A percentile compares a stretch with the other conserved stretches of the same genome.
Evolutionary conservation across 768 basidiomycete species (phyloP).

Genomic region (Sistotremastrum niveocremeum): DNA sequence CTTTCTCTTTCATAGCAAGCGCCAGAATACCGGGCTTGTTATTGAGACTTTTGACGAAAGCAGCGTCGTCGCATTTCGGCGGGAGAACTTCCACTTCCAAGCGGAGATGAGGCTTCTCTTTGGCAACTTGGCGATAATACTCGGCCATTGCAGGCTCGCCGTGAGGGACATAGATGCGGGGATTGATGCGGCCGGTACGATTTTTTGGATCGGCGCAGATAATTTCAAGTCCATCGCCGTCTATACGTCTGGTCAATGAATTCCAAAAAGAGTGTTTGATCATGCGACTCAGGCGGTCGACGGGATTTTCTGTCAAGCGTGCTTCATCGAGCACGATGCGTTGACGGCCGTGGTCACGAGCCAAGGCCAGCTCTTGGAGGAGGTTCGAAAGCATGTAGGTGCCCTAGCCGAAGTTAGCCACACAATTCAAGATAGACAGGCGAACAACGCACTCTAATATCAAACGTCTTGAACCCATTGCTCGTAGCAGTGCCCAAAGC

Average conservation of each 20-base stretch:
- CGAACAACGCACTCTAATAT: slow-evolving; percentile 58
- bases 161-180: slow-evolving; percentile 90
- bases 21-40: slow-evolving; percentile 89
- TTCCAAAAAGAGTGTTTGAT: slow-evolving; percentile 98
- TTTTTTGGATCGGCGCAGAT: slow-evolving; percentile 99
- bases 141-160: slow-evolving; percentile 90
- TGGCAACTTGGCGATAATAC: slow-evolving; percentile 86
- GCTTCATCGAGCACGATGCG: slow-evolving; percentile 98
- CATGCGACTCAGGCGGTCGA: slow-evolving; percentile 93
- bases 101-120: slow-evolving; percentile 86
- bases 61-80: slow-evolving; percentile 70
- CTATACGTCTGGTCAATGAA: slow-evolving; percentile 89
- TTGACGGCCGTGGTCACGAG: slow-evolving; percentile 87
- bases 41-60: slow-evolving; percentile 86
- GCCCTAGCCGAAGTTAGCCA: slow-evolving; percentile 37
- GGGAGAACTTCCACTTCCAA: slow-evolving; percentile 89
- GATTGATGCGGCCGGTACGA: slow-evolving; percentile 76
- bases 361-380: slow-evolving; percentile 95
- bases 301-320: slow-evolving; percentile 94
- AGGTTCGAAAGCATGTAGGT: slow-evolving; percentile 99
- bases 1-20: slow-evolving; percentile 86
- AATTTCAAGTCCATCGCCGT: slow-evolving; percentile 92
- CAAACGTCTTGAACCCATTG: slow-evolving; percentile 96
- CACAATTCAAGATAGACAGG: slow-evolving; percentile 1
- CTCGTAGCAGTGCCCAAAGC: slow-evolving; percentile 91